A percentile compares a stretch with the other conserved stretches of the same genome.
Evolutionary conservation across 2,329 filamentous ascomycete genomes (phyloP).

Genomic region (Paradendryphiella salina): DNA sequence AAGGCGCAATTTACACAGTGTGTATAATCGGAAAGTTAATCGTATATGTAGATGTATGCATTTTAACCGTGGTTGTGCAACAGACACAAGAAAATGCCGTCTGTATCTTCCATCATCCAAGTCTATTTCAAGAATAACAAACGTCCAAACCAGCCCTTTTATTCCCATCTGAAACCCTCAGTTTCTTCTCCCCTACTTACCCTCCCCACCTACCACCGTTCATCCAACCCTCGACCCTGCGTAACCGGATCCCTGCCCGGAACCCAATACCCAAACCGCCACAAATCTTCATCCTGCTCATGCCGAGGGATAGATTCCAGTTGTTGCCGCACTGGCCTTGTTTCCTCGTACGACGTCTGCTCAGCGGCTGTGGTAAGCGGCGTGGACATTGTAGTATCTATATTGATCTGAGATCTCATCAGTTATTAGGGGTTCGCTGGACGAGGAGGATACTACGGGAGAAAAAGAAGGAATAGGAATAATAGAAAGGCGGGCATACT

Average conservation of each 20-base stretch:
- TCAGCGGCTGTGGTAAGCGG: slow-evolving; percentile 26
- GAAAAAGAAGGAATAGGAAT: neutral
- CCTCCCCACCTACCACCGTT: no score
- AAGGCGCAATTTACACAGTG: no score
- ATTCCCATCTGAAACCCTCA: no score
- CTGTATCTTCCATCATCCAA: no score
- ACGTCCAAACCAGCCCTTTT: no score
- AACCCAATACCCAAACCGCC: slow-evolving; percentile 17
- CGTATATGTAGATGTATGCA: no score
- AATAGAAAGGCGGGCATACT: slow-evolving; percentile 14
- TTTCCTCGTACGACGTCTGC: neutral
- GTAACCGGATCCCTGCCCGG: slow-evolving; percentile 29
- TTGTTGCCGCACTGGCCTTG: neutral
- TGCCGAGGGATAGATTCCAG: slow-evolving; percentile 25
- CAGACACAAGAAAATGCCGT: no score
- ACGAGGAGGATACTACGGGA: slow-evolving; percentile 1
- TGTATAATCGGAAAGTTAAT: no score
- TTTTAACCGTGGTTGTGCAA: no score
- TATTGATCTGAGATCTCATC: slow-evolving; percentile 39
- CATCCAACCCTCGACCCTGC: slow-evolving; percentile 1
- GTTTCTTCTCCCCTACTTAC: no score
- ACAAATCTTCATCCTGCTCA: slow-evolving; percentile 41
- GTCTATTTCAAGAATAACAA: no score
- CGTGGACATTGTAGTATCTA: slow-evolving; percentile 32
- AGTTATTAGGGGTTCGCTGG: slow-evolving; percentile 26